phyloP scores from a whole-genome alignment of 2,329 filamentous ascomycete genomes.

The Endothia cerciana region DNA sequence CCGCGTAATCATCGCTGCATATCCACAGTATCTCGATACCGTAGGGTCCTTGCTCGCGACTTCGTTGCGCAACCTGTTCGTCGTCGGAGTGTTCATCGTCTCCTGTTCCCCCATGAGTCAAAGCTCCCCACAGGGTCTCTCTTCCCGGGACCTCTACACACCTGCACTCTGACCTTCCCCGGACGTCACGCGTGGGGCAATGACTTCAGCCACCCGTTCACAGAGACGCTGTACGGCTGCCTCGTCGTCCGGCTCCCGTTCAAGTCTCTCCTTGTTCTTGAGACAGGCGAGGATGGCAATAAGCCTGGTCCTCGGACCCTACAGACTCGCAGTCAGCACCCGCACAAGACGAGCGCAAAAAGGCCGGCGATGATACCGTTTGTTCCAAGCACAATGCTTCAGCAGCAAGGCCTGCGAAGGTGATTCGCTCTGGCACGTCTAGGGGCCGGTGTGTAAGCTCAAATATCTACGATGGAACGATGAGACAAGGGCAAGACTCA shows the following conservation, averaged over 20 bases:
- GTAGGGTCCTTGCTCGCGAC: conserved; percentile 15
- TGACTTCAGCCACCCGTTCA: conserved; percentile 11
- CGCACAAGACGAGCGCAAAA: neutral
- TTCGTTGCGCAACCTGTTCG: conserved; percentile 17
- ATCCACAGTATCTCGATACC: conserved; percentile 17
- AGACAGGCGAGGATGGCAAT: conserved; percentile 22
- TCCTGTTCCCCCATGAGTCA: conserved; percentile 12
- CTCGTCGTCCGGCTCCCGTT: conserved; percentile 12
- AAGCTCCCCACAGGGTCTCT: neutral
- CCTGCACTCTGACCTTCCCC: conserved; percentile 7
- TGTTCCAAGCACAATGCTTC: conserved; percentile 8
- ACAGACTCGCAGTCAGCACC: conserved; percentile 8
- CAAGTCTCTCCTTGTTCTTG: conserved; percentile 10
- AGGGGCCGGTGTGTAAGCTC: conserved; percentile 10
- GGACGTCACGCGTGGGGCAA: conserved; percentile 14
- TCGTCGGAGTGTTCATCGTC: conserved; percentile 19
- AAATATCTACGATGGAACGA: neutral
- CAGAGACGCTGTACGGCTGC: conserved; percentile 12
- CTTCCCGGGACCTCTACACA: neutral
- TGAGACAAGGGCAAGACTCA: conserved; percentile 8
- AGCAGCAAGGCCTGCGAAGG: conserved; percentile 12
- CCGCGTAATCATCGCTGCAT: neutral
- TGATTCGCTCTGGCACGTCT: conserved; percentile 20
- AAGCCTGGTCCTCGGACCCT: conserved; percentile 17
- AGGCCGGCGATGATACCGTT: conserved; percentile 9